These are phyloP conservation scores for Stemphylium beticola DNA, from an alignment of 2,329 filamentous ascomycete species.

Conservation along the genomic window DNA sequence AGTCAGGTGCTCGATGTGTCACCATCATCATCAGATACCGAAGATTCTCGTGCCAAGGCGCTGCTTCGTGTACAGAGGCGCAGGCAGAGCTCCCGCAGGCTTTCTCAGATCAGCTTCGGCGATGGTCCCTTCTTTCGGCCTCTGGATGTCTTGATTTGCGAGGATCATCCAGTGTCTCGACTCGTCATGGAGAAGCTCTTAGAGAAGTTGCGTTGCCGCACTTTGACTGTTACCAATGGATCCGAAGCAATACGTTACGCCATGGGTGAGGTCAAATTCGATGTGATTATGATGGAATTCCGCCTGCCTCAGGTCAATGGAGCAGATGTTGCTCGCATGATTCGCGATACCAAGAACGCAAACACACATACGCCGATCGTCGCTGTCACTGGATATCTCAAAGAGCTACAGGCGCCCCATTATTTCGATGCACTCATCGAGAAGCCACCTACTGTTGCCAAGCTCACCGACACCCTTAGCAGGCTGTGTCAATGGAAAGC, in stretches of 20 bases:
- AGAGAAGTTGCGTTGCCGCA: constrained; percentile 93
- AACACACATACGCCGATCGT: constrained; percentile 96
- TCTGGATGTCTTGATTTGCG: constrained; percentile 92
- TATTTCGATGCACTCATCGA: constrained; percentile 96
- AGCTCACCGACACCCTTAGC: constrained; percentile 85
- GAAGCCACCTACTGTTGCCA: constrained; percentile 92
- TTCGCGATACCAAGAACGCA: constrained; percentile 92
- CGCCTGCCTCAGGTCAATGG: constrained; percentile 94
- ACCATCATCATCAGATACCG: constrained; percentile 95
- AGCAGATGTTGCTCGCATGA: constrained; percentile 95
- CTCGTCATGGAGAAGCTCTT: constrained; percentile 99
- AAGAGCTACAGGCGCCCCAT: constrained; percentile 91
- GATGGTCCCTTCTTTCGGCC: constrained; percentile 88
- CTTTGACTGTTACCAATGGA: constrained; percentile 88
- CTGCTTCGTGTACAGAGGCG: constrained; percentile 90
- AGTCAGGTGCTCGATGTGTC: constrained; percentile 97
- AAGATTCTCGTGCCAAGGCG: constrained; percentile 89
- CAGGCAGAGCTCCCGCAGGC: constrained; percentile 90
- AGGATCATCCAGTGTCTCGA: constrained; percentile 94
- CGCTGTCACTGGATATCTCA: constrained; percentile 96
- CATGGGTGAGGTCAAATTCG: constrained; percentile 96
- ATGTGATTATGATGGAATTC: constrained; percentile 98
- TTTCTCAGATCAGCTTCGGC: constrained; percentile 87
- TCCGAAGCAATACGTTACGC: constrained; percentile 92
- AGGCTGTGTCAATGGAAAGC: constrained; percentile 94